Conservation (phyloP, 2,329 filamentous ascomycete genomes). For the Aspergillus jensenii region DNA sequence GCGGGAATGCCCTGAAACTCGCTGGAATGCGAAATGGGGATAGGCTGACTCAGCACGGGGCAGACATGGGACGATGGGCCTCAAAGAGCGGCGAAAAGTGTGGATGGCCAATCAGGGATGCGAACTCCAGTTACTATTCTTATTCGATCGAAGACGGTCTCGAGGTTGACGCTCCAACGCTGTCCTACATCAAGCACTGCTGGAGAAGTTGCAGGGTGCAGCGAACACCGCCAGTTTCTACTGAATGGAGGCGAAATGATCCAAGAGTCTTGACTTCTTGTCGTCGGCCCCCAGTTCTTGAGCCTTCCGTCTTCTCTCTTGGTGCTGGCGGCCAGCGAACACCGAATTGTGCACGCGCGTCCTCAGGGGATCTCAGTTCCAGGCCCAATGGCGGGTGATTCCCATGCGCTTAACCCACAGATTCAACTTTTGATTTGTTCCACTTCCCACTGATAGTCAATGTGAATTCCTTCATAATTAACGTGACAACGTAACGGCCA, state of each 20-base stretch:
- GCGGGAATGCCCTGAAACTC: constrained; percentile 17
- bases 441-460: constrained; percentile 7
- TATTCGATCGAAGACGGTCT: not conserved
- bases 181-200: too few species aligned
- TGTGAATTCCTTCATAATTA: not conserved
- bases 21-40: constrained; percentile 14
- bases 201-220: too few species aligned
- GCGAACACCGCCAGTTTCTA: not conserved
- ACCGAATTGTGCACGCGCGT: constrained; percentile 20
- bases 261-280: constrained; percentile 2
- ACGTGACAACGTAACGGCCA: not conserved
- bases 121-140: not conserved
- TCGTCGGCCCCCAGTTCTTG: not conserved
- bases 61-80: not conserved
- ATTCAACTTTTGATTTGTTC: constrained; percentile 7
- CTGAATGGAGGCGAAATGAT: not conserved
- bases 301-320: not conserved
- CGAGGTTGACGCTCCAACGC: too few species aligned
- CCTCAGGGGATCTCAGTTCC: constrained; percentile 21
- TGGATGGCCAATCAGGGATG: not conserved
- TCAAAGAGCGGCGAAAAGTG: constrained; percentile 4
- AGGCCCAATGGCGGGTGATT: constrained; percentile 21
- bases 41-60: constrained; percentile 21
- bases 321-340: not conserved
- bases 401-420: constrained; percentile 12